These are phyloP conservation scores for Potentilla sterilis DNA, from an alignment of 306 rosid species.

Conservation along the genomic window DNA sequence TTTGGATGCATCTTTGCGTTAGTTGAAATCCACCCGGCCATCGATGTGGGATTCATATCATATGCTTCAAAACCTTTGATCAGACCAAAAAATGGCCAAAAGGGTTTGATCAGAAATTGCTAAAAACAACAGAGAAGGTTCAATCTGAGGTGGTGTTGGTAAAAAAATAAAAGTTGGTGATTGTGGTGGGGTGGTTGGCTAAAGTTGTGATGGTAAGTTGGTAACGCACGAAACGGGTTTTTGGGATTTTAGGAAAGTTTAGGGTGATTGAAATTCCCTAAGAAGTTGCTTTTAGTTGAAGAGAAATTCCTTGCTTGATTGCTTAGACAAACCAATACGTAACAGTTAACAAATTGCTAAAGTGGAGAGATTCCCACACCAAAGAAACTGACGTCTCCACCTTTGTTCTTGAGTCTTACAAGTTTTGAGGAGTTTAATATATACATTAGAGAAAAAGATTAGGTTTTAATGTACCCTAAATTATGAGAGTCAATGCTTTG, in stretches of 20 bases:
- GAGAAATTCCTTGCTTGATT: slow-evolving; percentile 49
- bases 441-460: not conserved
- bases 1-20: slow-evolving; percentile 22
- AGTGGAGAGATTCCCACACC: slow-evolving; percentile 8
- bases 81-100: not conserved
- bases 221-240: slow-evolving; percentile 10
- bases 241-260: not conserved
- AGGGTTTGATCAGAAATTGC: slow-evolving; percentile 12
- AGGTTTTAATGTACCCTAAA: not conserved
- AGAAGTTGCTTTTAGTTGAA: slow-evolving; percentile 20
- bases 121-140: slow-evolving; percentile 12
- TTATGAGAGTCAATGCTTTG: not conserved
- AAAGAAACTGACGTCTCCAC: slow-evolving; percentile 4
- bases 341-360: slow-evolving; percentile 12
- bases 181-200: slow-evolving; percentile 22
- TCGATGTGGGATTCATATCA: slow-evolving; percentile 13
- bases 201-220: slow-evolving; percentile 4
- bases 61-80: not conserved
- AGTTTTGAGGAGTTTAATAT: not conserved
- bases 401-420: not conserved
- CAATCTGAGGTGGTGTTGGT: slow-evolving; percentile 38
- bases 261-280: not conserved
- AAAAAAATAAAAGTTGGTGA: slow-evolving; percentile 28
- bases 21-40: slow-evolving; percentile 26
- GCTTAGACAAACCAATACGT: slow-evolving; percentile 23